Evolutionary conservation across 2,329 filamentous ascomycete genomes (phyloP), one percentile per base, ranked within the genome.

Genomic region (Ophiostoma piceae): DNA sequence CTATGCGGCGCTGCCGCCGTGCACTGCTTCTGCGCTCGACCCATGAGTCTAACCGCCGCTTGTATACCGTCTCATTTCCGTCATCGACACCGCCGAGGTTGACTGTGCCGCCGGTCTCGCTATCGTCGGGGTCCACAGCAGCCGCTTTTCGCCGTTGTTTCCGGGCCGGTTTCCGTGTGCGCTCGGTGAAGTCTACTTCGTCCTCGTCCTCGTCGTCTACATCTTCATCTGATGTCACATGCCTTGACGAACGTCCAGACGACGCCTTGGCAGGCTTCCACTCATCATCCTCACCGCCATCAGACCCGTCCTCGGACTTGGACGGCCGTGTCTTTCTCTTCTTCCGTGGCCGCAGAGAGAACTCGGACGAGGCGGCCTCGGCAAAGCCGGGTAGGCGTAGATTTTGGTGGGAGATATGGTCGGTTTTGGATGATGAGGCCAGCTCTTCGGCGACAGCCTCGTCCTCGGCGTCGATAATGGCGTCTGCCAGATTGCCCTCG

Each of bases 21-120:
- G 81, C 80, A 71, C 79, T 77, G 68, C 80, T 81, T 69, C 82
- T 77, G 73, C 84, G 77, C 66, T 84, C 80, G 1, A 91, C 84
- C 95, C 95, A 99, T 69, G 87, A 86, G 29, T 87, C 84, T 3
- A 99, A 78, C 60, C 95, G 87, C 64, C 82, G 82, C 75, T 92
- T 90, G 77, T 96, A 99, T 26, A 93, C 84, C 0, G 84, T 81
- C 77, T 97, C 94, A 71, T 96, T 90, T 0, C 95, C 96, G 77
- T 99, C 95, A 75, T 99, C 95, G 26, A 97, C 83, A 69, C 83
- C 80, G 73, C 81, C 84, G 26, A 88, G 75, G 73, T 87, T 83
- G 12, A 86, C 75, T 68, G 78, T 79, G 32, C 80, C 78, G 14
- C 79, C 79, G 1, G 37, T 26, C 9, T 70, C 69, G 3, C 43